Evolutionary conservation across 331 rosid genomes (phyloP).

Genomic region (Stylosanthes scabra): DNA sequence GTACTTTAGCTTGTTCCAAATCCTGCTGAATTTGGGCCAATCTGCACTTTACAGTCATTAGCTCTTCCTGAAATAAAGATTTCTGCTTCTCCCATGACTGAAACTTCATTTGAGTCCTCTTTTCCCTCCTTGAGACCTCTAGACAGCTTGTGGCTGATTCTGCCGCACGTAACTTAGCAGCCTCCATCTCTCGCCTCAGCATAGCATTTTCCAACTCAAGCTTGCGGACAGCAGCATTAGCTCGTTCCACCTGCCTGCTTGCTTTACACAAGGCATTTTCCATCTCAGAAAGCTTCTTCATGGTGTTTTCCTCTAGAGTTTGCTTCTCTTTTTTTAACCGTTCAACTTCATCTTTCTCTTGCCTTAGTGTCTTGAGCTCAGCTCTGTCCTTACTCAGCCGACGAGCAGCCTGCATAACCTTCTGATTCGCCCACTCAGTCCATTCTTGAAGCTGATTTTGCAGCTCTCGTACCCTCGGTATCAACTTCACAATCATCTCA

Average conservation of each 20-base stretch:
- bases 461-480: conserved; percentile 72
- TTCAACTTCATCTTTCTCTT: conserved; percentile 92
- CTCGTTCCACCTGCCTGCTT: conserved; percentile 83
- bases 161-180: conserved; percentile 66
- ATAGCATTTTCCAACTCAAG: conserved; percentile 82
- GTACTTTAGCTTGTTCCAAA: conserved; percentile 69
- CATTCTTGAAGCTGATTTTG: conserved; percentile 89
- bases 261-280: conserved; percentile 87
- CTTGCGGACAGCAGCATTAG: conserved; percentile 75
- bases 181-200: conserved; percentile 86
- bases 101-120: conserved; percentile 63
- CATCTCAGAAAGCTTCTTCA: conserved; percentile 93
- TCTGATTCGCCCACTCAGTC: conserved; percentile 97
- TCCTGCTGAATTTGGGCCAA: conserved; percentile 58
- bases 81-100: conserved; percentile 90
- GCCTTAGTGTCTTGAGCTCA: conserved; percentile 76
- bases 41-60: conserved; percentile 63
- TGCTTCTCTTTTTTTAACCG: conserved; percentile 86
- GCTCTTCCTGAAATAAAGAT: conserved; percentile 70
- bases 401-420: conserved; percentile 97
- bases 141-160: conserved; percentile 86
- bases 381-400: conserved; percentile 87
- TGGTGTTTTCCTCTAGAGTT: conserved; percentile 76
- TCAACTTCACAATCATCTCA: conserved; percentile 77
- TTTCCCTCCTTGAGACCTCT: conserved; percentile 84